Conservation (phyloP, 192 early-diverging fungal genomes). For the Linnemannia elongata region DNA sequence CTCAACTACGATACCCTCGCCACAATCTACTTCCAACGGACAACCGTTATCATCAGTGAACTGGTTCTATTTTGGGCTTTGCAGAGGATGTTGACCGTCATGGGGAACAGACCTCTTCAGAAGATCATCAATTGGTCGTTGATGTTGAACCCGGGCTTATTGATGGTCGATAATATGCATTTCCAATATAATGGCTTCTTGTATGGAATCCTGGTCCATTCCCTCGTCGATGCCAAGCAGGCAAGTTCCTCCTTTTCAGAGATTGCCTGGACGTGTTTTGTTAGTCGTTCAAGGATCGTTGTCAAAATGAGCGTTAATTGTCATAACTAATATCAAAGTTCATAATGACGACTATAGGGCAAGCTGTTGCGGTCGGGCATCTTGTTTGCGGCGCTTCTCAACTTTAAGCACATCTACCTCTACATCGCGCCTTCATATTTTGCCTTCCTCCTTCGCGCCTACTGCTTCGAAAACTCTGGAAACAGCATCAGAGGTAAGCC, state of each 20-base stretch:
- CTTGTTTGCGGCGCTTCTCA: constrained; percentile 89
- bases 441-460: constrained; percentile 83
- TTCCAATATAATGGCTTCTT: constrained; percentile 98
- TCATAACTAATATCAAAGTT: not conserved
- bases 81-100: constrained; percentile 43
- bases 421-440: constrained; percentile 95
- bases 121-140: constrained; percentile 69
- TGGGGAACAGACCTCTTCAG: constrained; percentile 53
- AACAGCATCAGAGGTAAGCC: constrained; percentile 43
- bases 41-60: constrained; percentile 87
- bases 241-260: constrained; percentile 39
- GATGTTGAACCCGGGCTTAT: constrained; percentile 78
- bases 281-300: not conserved
- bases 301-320: constrained; percentile 10
- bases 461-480: constrained; percentile 73
- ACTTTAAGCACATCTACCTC: constrained; percentile 98
- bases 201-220: constrained; percentile 88
- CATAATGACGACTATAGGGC: constrained; percentile 53
- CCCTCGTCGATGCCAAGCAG: constrained; percentile 79
- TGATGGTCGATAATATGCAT: constrained; percentile 94
- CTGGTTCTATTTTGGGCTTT: constrained; percentile 80
- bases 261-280: not conserved
- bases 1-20: constrained; percentile 71
- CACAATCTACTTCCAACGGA: constrained; percentile 89
- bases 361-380: constrained; percentile 75